A percentile compares a stretch with the other conserved stretches of the same genome.
Evolutionary conservation across 257 asterid genomes (phyloP).

Genomic region (Handroanthus guayacan): DNA sequence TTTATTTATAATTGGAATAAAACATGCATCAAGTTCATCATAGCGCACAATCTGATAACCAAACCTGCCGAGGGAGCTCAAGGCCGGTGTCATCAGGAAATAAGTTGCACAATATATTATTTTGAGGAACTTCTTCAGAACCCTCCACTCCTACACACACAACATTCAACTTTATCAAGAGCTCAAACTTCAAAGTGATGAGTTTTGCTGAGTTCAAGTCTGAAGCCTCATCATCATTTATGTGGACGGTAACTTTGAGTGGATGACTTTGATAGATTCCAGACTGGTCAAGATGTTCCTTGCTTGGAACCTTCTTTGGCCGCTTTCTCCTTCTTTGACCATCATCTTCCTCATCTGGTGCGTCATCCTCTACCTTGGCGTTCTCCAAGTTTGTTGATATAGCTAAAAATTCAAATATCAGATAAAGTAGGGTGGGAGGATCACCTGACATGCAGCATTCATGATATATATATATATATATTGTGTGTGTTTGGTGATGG

Average conservation of each 20-base stretch:
- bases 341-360: conserved; percentile 89
- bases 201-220: conserved; percentile 61
- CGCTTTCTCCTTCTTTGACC: conserved; percentile 95
- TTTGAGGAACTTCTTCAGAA: conserved; percentile 64
- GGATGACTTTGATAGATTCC: conserved; percentile 93
- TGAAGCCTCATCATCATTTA: conserved; percentile 66
- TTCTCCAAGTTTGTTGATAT: conserved; percentile 63
- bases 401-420: conserved; percentile 44
- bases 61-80: conserved; percentile 97
- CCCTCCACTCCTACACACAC: conserved; percentile 92
- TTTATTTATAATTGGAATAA: conserved; percentile 33
- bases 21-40: conserved; percentile 37
- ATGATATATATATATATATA: neutral
- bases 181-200: conserved; percentile 83
- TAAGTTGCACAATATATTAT: conserved; percentile 80
- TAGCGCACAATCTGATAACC: conserved; percentile 30
- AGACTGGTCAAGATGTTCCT: conserved; percentile 83
- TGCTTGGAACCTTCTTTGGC: conserved; percentile 83
- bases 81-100: conserved; percentile 97
- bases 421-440: conserved; percentile 18
- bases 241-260: conserved; percentile 77
- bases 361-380: conserved; percentile 82
- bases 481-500: neutral
- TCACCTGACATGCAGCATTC: conserved; percentile 20
- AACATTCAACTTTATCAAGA: conserved; percentile 70